These are phyloP conservation scores for Leccinum imitatum DNA, from an alignment of 768 basidiomycete species.

Conservation along the genomic window DNA sequence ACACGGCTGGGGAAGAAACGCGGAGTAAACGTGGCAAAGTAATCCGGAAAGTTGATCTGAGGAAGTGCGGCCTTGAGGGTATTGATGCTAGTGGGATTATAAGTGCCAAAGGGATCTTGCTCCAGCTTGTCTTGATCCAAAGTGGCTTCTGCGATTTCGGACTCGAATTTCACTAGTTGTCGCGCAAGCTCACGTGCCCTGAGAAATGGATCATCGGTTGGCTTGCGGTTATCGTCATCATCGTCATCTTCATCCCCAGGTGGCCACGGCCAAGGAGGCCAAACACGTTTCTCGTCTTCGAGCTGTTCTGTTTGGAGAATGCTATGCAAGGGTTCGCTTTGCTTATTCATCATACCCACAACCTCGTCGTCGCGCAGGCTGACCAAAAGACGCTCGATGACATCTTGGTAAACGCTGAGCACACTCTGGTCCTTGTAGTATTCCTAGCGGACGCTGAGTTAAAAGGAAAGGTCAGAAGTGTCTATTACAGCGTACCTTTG, in stretches of 20 bases:
- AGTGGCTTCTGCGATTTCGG: constrained; percentile 70
- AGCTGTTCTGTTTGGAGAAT: constrained; percentile 39
- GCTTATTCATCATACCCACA: constrained; percentile 11
- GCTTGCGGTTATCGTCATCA: constrained; percentile 39
- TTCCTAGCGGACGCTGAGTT: constrained; percentile 48
- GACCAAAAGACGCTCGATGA: constrained; percentile 65
- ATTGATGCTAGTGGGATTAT: constrained; percentile 77
- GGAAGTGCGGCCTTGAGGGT: constrained; percentile 69
- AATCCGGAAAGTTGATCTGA: constrained; percentile 80
- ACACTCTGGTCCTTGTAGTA: constrained; percentile 82
- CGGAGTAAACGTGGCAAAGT: constrained; percentile 82
- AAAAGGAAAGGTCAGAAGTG: neutral
- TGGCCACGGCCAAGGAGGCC: constrained; percentile 86
- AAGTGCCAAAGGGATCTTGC: constrained; percentile 82
- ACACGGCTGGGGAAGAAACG: constrained; percentile 72
- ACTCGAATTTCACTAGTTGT: constrained; percentile 76
- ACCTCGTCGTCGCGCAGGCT: constrained; percentile 50
- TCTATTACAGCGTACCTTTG: constrained; percentile 55
- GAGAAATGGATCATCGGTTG: constrained; percentile 33
- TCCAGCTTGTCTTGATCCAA: constrained; percentile 76
- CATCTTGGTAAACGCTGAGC: constrained; percentile 64
- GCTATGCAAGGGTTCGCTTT: constrained; percentile 19
- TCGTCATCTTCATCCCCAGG: constrained; percentile 72
- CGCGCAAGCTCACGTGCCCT: constrained; percentile 64
- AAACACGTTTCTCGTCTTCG: constrained; percentile 40